Percentiles rank a stretch among this genome's conserved stretches.
Conservation (phyloP, 805 yeast genomes). For the Saccharomyces mikatae region DNA sequence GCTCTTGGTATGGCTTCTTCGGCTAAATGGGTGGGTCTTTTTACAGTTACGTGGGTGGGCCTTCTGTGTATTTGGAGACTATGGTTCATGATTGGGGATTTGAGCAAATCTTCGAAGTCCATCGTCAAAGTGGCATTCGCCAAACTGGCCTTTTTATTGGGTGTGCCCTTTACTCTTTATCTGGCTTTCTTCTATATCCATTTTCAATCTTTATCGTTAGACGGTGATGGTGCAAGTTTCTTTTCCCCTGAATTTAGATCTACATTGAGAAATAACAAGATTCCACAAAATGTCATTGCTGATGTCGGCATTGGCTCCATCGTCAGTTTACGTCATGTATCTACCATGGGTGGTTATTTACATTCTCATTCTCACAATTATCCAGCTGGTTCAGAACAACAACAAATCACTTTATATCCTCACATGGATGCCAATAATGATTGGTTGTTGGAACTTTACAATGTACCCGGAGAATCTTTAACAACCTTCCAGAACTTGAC, state of each 20-base stretch:
- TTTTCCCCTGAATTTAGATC: conserved; percentile 67
- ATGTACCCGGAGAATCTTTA: conserved; percentile 45
- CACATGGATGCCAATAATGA: conserved; percentile 68
- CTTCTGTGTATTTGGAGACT: conserved; percentile 48
- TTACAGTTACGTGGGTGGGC: conserved; percentile 76
- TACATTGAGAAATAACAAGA: conserved; percentile 47
- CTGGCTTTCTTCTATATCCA: conserved; percentile 54
- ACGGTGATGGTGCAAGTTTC: conserved; percentile 67
- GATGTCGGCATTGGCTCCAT: conserved; percentile 68
- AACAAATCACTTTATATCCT: conserved; percentile 73
- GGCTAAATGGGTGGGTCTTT: conserved; percentile 80
- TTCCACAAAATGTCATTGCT: conserved; percentile 52
- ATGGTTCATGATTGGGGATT: conserved; percentile 70
- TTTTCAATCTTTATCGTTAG: conserved; percentile 46
- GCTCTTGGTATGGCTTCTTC: conserved; percentile 67
- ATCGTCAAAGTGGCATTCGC: conserved; percentile 40
- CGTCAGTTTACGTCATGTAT: conserved; percentile 58
- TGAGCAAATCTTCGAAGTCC: conserved; percentile 39
- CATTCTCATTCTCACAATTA: conserved; percentile 71
- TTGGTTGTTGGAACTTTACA: conserved; percentile 64
- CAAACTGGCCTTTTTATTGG: conserved; percentile 48
- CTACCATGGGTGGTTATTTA: conserved; percentile 71
- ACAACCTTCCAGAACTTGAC: conserved; percentile 52
- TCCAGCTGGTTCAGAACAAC: conserved; percentile 77
- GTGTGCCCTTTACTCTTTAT: conserved; percentile 52